Evolutionary conservation across 306 rosid species (phyloP), one percentile per base, ranked within the genome.

Genomic region (Quercus rubra): DNA sequence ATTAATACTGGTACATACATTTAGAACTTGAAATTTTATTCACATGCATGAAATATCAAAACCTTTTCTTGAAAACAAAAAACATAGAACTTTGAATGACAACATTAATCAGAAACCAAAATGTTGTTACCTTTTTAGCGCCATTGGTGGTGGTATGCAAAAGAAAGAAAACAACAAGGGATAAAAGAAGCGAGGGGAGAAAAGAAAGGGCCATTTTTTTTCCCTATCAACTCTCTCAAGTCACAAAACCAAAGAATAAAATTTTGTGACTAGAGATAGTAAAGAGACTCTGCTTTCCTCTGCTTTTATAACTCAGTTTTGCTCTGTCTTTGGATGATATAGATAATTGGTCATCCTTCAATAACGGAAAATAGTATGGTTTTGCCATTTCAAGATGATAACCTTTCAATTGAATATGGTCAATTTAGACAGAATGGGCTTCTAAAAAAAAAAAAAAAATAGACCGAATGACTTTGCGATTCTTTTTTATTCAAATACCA

Each of bases 121-220:
- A 20, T 28, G 51, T 54, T 28, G 78, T 73, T 78, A 55, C 96
- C 87, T 87, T 81, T 78, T 88, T 85, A 23, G 51, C 41, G 57
- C 89, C 92, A 43, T 73, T 55, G 2, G 79, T 28, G 1, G 82
- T 83, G 10, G 74, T 15, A 10, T 77, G 88, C 33, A 83, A 64
- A 38, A 89, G 41, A 76, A 71, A 43, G 63, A 75, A 75, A 25
- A 90, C 13, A 55, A 89, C 30, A 77, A 88, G 17, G 7, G 85
- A 62, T 5, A 82, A 17, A 41, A 89, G 41, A 28, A 76, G 19
- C 30, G 55, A 74, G 82, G 76, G 67, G 33, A 30, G 27, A 46
- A 28, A 21, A 23, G 80, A 55, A 38, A 17, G 19, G 1, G 61
- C 71, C 91, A 91, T 91, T 38, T 38, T 55, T 41, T 5, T 52